Percentiles rank a stretch among this genome's conserved stretches.
Conservation (phyloP, 495 filamentous ascomycete genomes). For the Podospora pseudocomata region DNA sequence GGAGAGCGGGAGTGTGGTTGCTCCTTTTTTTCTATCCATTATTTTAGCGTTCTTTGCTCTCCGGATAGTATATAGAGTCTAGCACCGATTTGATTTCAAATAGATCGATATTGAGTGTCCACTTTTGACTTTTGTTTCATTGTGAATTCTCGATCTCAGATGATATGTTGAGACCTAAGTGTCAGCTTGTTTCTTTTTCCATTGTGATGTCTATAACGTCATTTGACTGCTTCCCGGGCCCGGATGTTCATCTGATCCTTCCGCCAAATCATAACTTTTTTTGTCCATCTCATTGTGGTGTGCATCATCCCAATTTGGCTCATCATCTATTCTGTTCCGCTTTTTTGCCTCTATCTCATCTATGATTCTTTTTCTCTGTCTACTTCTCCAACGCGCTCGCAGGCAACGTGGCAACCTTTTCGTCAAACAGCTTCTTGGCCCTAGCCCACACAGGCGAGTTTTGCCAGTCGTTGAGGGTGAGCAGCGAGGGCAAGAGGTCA, state of each 20-base stretch:
- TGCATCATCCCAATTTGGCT: neutral
- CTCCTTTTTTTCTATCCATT: neutral
- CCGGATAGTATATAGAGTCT: neutral
- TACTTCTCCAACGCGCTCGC: constrained; percentile 40
- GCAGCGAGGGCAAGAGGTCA: constrained; percentile 72
- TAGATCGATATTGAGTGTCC: neutral
- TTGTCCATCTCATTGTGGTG: constrained; percentile 12
- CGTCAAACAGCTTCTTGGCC: constrained; percentile 78
- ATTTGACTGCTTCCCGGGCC: neutral
- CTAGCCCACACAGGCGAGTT: constrained; percentile 74
- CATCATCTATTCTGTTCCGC: neutral
- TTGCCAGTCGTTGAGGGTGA: constrained; percentile 71
- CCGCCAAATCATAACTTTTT: neutral
- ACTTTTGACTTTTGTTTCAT: neutral
- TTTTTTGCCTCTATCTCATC: neutral
- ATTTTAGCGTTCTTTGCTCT: neutral
- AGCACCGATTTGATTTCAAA: neutral
- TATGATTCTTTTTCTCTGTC: neutral
- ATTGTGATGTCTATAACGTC: neutral
- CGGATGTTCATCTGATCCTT: neutral
- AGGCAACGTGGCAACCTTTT: constrained; percentile 77
- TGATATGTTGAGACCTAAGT: too few relatives aligned
- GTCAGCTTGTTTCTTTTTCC: neutral
- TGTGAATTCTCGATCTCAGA: too few relatives aligned
- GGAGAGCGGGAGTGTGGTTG: neutral